phyloP scores from a whole-genome alignment of 1,284 basidiomycete species.

The Exsudoporus floridanus region DNA sequence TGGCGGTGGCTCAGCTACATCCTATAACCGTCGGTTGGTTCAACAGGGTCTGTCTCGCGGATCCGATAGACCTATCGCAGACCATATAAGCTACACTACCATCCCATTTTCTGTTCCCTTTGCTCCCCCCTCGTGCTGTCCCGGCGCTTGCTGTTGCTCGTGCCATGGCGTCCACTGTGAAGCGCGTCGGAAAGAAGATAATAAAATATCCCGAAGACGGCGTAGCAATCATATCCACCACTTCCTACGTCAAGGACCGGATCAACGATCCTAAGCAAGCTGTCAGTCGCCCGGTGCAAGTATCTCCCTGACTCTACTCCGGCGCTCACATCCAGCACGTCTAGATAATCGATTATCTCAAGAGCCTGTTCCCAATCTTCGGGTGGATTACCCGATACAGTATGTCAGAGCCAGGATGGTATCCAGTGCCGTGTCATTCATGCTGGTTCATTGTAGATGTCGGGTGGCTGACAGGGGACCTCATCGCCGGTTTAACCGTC shows the following conservation, averaged over 20 bases:
- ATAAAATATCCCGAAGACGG: conserved; percentile 60
- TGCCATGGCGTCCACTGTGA: conserved; percentile 46
- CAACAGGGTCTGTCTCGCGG: background rate
- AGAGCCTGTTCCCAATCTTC: conserved; percentile 78
- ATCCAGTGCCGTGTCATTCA: background rate
- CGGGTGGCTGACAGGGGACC: conserved; percentile 75
- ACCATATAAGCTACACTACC: conserved; percentile 5
- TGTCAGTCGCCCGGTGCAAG: conserved; percentile 39
- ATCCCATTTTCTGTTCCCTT: background rate
- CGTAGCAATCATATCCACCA: conserved; percentile 55
- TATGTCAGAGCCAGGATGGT: conserved; percentile 35
- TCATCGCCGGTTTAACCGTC: conserved; percentile 88
- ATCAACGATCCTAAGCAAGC: conserved; percentile 45
- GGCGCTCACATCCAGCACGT: conserved; percentile 7
- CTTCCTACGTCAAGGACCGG: conserved; percentile 50
- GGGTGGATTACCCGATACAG: conserved; percentile 86
- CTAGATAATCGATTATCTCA: conserved; percentile 61
- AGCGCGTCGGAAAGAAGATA: conserved; percentile 55
- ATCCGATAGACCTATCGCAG: background rate
- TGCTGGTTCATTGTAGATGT: conserved; percentile 45
- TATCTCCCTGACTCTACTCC: background rate
- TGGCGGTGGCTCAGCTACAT: background rate
- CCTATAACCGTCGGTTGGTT: background rate
- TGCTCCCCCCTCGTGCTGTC: background rate
- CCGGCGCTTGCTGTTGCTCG: too few relatives aligned